Evolutionary conservation across 1,139 yeast species (phyloP).

Genomic region (Groenewaldozyma sp.): DNA sequence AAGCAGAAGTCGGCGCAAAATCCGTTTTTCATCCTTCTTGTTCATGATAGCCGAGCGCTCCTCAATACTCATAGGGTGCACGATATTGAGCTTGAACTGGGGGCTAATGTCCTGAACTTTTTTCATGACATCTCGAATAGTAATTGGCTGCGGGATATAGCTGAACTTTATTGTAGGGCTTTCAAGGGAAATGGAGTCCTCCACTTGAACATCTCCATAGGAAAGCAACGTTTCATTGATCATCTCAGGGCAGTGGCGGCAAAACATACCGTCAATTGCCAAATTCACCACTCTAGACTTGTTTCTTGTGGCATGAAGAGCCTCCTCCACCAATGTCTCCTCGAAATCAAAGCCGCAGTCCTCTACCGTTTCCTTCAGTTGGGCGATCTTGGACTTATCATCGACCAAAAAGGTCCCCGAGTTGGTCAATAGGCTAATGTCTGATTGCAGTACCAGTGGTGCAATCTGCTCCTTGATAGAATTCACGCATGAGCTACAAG

Average conservation of each 20-base stretch:
- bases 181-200: conserved; percentile 45
- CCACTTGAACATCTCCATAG: conserved; percentile 50
- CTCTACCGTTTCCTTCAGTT: conserved; percentile 44
- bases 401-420: conserved; percentile 48
- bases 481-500: conserved; percentile 63
- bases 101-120: conserved; percentile 42
- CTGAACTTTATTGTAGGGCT: conserved; percentile 55
- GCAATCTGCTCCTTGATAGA: conserved; percentile 44
- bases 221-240: conserved; percentile 41
- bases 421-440: conserved; percentile 51
- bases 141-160: conserved; percentile 47
- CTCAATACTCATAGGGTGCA: conserved; percentile 51
- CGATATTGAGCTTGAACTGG: conserved; percentile 44
- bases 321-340: conserved; percentile 17
- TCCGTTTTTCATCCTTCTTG: conserved; percentile 38
- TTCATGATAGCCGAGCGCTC: conserved; percentile 51
- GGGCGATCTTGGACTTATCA: conserved; percentile 26
- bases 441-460: conserved; percentile 45
- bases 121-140: conserved; percentile 44
- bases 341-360: conserved; percentile 61
- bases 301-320: conserved; percentile 14
- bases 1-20: conserved; percentile 40
- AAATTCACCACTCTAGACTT: conserved; percentile 47
- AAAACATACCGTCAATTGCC: conserved; percentile 59
- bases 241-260: conserved; percentile 56